Conservation (phyloP, 768 basidiomycete genomes). For the Boletus edulis region DNA sequence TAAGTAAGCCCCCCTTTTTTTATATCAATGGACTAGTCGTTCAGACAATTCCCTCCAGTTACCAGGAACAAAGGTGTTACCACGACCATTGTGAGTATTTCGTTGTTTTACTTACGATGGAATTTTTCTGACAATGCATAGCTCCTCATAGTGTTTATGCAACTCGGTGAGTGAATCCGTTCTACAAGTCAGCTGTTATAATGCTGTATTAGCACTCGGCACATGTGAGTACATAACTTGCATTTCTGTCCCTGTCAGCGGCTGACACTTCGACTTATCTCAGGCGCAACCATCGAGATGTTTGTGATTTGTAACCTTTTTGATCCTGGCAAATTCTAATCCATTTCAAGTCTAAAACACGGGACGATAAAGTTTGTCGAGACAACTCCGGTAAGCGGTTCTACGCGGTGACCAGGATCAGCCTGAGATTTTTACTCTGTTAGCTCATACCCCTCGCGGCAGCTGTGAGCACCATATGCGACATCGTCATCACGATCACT, state of each 20-base stretch:
- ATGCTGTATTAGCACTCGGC: slow-evolving; percentile 3
- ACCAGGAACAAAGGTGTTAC: neutral
- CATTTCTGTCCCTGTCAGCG: neutral
- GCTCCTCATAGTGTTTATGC: neutral
- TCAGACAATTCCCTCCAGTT: neutral
- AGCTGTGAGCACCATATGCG: slow-evolving; percentile 6
- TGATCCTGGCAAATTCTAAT: neutral
- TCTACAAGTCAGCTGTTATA: neutral
- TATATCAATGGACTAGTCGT: neutral
- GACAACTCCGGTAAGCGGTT: slow-evolving; percentile 5
- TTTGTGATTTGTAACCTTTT: neutral
- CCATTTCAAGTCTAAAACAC: neutral
- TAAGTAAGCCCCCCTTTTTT: slow-evolving; percentile 2
- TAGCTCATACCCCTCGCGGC: slow-evolving; percentile 10
- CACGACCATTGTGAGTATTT: neutral
- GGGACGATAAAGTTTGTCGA: slow-evolving; percentile 6
- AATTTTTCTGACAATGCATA: neutral
- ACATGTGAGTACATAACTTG: slow-evolving; percentile 1
- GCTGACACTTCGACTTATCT: neutral
- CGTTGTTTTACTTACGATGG: neutral
- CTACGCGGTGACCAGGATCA: no score
- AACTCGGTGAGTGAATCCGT: slow-evolving; percentile 1
- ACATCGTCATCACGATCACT: slow-evolving; percentile 8
- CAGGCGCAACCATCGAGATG: slow-evolving; percentile 1
- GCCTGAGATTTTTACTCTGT: neutral